Evolutionary conservation across 2,329 filamentous ascomycete genomes (phyloP).

Genomic region (Apiospora phragmitis): DNA sequence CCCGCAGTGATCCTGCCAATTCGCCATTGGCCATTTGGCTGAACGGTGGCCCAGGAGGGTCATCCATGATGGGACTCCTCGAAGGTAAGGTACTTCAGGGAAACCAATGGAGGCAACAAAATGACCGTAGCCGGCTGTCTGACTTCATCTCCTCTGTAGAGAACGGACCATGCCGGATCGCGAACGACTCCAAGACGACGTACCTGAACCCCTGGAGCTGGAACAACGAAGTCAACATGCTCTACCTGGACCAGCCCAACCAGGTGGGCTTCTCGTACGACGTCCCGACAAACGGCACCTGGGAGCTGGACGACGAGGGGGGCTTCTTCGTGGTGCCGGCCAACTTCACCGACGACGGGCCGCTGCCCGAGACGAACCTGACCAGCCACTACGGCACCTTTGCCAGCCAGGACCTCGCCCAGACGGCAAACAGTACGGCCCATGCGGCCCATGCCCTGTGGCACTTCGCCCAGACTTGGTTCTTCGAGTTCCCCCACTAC

Average conservation of each 20-base stretch:
- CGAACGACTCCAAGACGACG: conserved; percentile 47
- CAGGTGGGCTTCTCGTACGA: conserved; percentile 66
- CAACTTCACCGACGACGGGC: conserved; percentile 37
- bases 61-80: conserved; percentile 47
- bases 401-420: conserved; percentile 44
- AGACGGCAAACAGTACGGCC: conserved; percentile 48
- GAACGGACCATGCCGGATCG: conserved; percentile 48
- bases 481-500: conserved; percentile 56
- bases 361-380: conserved; percentile 36
- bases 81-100: background rate
- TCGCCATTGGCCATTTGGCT: conserved; percentile 54
- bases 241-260: conserved; percentile 55
- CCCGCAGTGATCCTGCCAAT: conserved; percentile 30
- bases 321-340: conserved; percentile 14
- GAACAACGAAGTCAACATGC: conserved; percentile 57
- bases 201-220: conserved; percentile 58
- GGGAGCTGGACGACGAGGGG: conserved; percentile 40
- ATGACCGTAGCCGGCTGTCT: background rate
- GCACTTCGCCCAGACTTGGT: conserved; percentile 62
- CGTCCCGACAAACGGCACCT: conserved; percentile 54
- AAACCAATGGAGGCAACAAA: background rate
- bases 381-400: conserved; percentile 54
- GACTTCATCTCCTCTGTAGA: conserved; percentile 41
- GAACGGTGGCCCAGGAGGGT: conserved; percentile 59
- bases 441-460: conserved; percentile 56